Evolutionary conservation across 1,139 yeast genomes (phyloP).

Genomic region (Kodamaea alishanica): DNA sequence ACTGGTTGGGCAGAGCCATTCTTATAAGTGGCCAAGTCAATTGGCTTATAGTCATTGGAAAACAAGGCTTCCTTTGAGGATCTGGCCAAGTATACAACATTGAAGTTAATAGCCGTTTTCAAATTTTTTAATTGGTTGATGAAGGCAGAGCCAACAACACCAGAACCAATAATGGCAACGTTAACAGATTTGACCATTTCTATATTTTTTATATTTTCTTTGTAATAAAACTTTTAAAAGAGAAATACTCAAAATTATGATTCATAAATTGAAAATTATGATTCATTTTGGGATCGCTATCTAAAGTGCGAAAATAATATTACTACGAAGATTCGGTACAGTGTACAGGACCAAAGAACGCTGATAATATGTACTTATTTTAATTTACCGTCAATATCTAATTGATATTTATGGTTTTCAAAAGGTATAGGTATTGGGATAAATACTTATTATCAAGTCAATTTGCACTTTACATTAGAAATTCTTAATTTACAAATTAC

Average conservation of each 20-base stretch:
- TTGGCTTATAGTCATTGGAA: conserved; percentile 65
- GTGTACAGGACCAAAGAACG: too few species aligned
- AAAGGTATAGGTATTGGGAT: too few species aligned
- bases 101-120: conserved; percentile 55
- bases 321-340: too few species aligned
- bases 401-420: too few species aligned
- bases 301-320: too few species aligned
- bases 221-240: not conserved
- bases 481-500: too few species aligned
- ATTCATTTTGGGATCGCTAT: too few species aligned
- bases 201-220: conserved; percentile 12
- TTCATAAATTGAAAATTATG: not conserved
- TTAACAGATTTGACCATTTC: conserved; percentile 59
- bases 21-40: conserved; percentile 61
- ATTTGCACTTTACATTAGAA: too few species aligned
- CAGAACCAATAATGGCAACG: conserved; percentile 84
- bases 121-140: conserved; percentile 63
- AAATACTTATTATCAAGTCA: too few species aligned
- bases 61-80: conserved; percentile 62
- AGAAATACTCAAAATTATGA: too few species aligned
- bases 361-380: too few species aligned
- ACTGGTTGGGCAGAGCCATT: conserved; percentile 49
- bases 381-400: too few species aligned
- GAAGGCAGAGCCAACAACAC: conserved; percentile 93
- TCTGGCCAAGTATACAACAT: conserved; percentile 78